phyloP scores from a whole-genome alignment of 225 moss, liverwort and hornwort species.

The Thuidium tamariscinum region DNA sequence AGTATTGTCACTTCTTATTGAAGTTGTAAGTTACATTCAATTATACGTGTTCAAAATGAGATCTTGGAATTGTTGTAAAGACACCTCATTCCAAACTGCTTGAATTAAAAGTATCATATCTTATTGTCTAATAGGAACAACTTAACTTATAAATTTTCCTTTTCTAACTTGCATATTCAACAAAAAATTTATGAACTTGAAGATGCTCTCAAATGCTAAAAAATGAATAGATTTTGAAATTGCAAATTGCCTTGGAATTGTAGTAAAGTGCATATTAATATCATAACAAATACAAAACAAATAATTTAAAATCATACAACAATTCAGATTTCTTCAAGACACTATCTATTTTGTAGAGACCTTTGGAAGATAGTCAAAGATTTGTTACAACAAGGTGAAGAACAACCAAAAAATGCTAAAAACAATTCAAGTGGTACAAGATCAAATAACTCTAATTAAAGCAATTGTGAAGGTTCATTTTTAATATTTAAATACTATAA shows the following conservation, averaged over 20 bases:
- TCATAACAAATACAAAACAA: neutral
- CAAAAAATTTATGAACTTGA: neutral
- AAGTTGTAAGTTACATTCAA: neutral
- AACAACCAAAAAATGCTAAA: neutral
- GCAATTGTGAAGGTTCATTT: neutral
- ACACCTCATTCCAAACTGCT: fast-evolving
- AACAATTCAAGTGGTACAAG: neutral
- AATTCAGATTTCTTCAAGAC: neutral
- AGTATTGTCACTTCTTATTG: fast-evolving
- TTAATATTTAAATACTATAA: neutral
- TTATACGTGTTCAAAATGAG: neutral
- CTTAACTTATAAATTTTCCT: neutral
- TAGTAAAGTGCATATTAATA: neutral
- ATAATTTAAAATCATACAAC: neutral
- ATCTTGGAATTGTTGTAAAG: neutral
- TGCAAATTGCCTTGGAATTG: neutral
- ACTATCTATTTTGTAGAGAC: neutral
- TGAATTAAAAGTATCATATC: neutral
- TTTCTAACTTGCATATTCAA: no score
- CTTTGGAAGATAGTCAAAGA: neutral
- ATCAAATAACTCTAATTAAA: neutral
- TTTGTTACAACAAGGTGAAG: neutral
- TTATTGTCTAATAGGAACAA: neutral
- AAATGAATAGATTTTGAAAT: neutral
- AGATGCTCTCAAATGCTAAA: neutral